These are phyloP conservation scores for Extremus antarcticus DNA, from an alignment of 495 filamentous ascomycete species.

Conservation along the genomic window DNA sequence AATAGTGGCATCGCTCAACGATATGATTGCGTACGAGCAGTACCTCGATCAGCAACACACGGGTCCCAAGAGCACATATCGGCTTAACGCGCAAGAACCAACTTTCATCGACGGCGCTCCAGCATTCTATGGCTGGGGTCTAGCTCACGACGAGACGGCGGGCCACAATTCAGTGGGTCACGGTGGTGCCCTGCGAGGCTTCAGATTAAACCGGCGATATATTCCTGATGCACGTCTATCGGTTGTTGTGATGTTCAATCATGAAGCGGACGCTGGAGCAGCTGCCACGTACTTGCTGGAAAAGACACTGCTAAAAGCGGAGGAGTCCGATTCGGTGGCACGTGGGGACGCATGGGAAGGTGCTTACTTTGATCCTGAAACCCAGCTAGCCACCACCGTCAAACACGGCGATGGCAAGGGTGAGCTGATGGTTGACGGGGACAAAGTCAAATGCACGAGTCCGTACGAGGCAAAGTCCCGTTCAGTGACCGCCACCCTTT, in stretches of 20 bases:
- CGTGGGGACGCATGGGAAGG: neutral
- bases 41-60: conserved; percentile 4
- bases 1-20: conserved; percentile 9
- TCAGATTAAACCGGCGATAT: neutral
- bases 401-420: neutral
- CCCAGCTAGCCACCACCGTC: conserved; percentile 2
- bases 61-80: conserved; percentile 2
- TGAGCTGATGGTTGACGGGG: neutral
- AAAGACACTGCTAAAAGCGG: neutral
- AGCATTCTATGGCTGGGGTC: conserved; percentile 12
- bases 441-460: neutral
- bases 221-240: conserved; percentile 1
- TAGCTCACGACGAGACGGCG: neutral
- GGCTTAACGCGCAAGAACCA: neutral
- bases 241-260: conserved; percentile 6
- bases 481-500: neutral
- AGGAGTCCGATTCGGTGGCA: neutral
- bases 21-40: conserved; percentile 18
- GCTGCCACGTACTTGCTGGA: neutral
- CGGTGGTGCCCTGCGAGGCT: conserved; percentile 11
- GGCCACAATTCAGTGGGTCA: conserved; percentile 6
- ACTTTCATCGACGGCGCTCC: conserved; percentile 3
- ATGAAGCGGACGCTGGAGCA: neutral
- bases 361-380: conserved; percentile 5
- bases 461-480: neutral